Conservation (phyloP, 805 yeast genomes). For the Yarrowia sp. region DNA sequence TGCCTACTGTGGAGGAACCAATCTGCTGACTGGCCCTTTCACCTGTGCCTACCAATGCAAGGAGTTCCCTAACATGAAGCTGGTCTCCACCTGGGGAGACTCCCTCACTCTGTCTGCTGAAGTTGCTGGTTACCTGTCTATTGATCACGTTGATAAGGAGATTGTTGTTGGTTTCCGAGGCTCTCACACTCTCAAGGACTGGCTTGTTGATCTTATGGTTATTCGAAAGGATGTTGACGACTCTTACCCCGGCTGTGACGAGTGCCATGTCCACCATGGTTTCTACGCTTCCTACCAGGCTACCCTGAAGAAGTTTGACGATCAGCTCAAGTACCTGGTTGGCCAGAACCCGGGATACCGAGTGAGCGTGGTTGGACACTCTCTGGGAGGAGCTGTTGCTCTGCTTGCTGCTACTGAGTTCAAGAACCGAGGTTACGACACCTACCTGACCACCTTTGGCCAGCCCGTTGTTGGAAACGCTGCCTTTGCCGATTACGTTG, state of each 20-base stretch:
- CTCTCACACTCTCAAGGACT: slow-evolving; percentile 20
- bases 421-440: slow-evolving; percentile 57
- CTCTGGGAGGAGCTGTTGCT: slow-evolving; percentile 77
- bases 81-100: slow-evolving; percentile 27
- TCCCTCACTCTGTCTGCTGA: not conserved
- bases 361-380: slow-evolving; percentile 70
- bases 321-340: not conserved
- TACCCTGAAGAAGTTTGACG: slow-evolving; percentile 2
- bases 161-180: slow-evolving; percentile 24
- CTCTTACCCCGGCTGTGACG: slow-evolving; percentile 1
- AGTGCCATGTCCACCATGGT: slow-evolving; percentile 14
- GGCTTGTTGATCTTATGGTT: slow-evolving; percentile 16
- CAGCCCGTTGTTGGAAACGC: slow-evolving; percentile 68
- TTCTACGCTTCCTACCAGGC: slow-evolving; percentile 9
- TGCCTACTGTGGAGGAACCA: slow-evolving; percentile 30
- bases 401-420: slow-evolving; percentile 67
- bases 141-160: slow-evolving; percentile 17
- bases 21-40: not conserved
- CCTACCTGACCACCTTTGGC: slow-evolving; percentile 65
- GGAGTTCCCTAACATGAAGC: slow-evolving; percentile 27
- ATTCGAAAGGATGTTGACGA: slow-evolving; percentile 4
- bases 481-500: slow-evolving; percentile 58
- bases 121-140: slow-evolving; percentile 17
- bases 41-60: slow-evolving; percentile 30
- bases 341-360: slow-evolving; percentile 55